Conservation (phyloP, 148 eudicot species). For the Amaranthus palmeri region DNA sequence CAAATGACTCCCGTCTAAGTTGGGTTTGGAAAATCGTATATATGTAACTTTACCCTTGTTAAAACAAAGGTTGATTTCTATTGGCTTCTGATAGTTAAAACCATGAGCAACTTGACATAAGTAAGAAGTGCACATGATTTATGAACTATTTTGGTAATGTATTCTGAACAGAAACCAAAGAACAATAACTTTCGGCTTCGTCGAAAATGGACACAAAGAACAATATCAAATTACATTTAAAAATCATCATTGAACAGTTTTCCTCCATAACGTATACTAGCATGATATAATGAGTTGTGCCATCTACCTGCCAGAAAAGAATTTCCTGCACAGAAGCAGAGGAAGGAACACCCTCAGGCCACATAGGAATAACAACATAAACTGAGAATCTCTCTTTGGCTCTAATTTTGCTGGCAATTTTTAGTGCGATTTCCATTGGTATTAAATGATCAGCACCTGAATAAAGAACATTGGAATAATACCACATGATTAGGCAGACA, state of each 20-base stretch:
- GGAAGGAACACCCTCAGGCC: constrained; percentile 61
- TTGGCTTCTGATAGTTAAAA: too few relatives aligned
- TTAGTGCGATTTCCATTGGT: constrained; percentile 59
- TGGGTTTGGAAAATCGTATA: too few relatives aligned
- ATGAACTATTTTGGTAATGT: neutral
- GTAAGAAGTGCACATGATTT: neutral
- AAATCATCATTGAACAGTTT: too few relatives aligned
- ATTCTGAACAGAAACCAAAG: neutral
- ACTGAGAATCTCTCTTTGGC: constrained; percentile 60
- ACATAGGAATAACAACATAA: constrained; percentile 64
- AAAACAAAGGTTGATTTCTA: too few relatives aligned
- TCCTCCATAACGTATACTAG: too few relatives aligned
- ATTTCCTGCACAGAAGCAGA: constrained; percentile 60
- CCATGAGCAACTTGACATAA: too few relatives aligned
- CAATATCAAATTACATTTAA: too few relatives aligned
- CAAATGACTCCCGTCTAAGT: too few relatives aligned
- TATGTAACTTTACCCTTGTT: too few relatives aligned
- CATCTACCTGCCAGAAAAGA: constrained; percentile 62
- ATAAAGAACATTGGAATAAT: neutral
- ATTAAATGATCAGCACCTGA: constrained; percentile 60
- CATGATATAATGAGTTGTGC: neutral
- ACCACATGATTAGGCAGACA: neutral
- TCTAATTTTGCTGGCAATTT: constrained; percentile 57
- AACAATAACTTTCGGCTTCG: neutral
- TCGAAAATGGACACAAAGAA: too few relatives aligned